Conservation (phyloP, 441 rosid species). For the Arabidopsis hybrid region DNA sequence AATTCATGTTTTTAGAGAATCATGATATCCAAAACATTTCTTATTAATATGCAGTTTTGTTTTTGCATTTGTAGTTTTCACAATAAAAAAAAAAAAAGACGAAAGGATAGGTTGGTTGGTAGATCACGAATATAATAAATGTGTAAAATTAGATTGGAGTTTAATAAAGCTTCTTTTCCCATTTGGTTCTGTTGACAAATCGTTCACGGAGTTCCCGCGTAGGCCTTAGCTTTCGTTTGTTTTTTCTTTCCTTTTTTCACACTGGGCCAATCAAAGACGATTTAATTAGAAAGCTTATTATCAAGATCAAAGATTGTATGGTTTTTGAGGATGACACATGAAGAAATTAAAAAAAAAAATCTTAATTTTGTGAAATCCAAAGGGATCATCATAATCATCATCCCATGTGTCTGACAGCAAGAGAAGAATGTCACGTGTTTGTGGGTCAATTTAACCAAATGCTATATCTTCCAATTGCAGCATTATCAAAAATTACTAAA, state of each 20-base stretch:
- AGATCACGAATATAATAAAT: slow-evolving; percentile 27
- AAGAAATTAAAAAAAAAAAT: background rate
- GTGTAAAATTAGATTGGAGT: slow-evolving; percentile 26
- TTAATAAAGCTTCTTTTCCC: slow-evolving; percentile 32
- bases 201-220: slow-evolving; percentile 33
- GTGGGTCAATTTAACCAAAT: slow-evolving; percentile 31
- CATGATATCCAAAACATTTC: background rate
- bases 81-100: background rate
- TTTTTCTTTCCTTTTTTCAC: slow-evolving; percentile 17
- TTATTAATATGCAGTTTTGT: background rate
- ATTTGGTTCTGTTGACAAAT: slow-evolving; percentile 41
- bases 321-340: too few species aligned
- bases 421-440: slow-evolving; percentile 32
- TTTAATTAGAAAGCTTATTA: slow-evolving; percentile 9
- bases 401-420: slow-evolving; percentile 40
- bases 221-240: slow-evolving; percentile 11
- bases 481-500: background rate
- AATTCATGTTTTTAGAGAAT: background rate
- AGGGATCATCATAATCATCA: slow-evolving; percentile 7
- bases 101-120: slow-evolving; percentile 29
- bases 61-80: background rate
- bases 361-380: background rate
- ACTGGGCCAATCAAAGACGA: slow-evolving; percentile 11
- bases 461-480: background rate
- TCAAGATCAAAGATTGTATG: too few species aligned